Evolutionary conservation across 2,329 filamentous ascomycete species (phyloP), one percentile per base, ranked within the genome.

Genomic region (Fusarium sp.): DNA sequence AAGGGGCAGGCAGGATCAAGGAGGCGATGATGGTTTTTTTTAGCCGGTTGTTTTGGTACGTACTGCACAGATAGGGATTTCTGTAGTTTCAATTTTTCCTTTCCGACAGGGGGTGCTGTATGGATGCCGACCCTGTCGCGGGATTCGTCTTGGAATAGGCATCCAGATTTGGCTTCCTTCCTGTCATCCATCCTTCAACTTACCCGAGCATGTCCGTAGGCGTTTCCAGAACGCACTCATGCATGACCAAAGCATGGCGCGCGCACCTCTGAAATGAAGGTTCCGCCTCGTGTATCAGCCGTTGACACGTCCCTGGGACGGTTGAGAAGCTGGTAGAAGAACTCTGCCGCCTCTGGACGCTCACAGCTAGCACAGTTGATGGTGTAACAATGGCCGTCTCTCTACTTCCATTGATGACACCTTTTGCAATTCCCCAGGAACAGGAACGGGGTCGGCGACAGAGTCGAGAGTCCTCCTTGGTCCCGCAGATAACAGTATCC

Each of bases 221-320:
- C 68, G 59, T 54, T 54, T 32, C 50, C 50, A 54, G 50, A 54
- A 54, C 11, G 25, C 40, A 54, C 50, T 57, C 50, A 56, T 57
- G 61, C 50, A 63, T 43, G 32, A 69, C 35, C 35, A 54, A 57
- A 74, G 56, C 40, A 66, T 61, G 50, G 33, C 68, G 35, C 33
- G 33, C 68, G 35, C 33, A 25, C 38, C 62, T 52, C 43, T 66
- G 47, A 66, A 25, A 60, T 27, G 54, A 60, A 35, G 63, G 65
- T 66, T 66, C 62, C 72, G 59, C 72, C 71, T 74, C 37, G 27
- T 70, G 72, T 74, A 64, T 75, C 72, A 74, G 65, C 62, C 72
- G 52, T 64, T 72, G 33, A 56, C 50, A 54, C 27, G 27, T 54
- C 50, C 27, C 50, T 59, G 56, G 35, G 20, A 40, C 35, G 35